These are phyloP conservation scores for Colletotrichum ledebouriae DNA, from an alignment of 2,329 filamentous ascomycete genomes.

Conservation along the genomic window DNA sequence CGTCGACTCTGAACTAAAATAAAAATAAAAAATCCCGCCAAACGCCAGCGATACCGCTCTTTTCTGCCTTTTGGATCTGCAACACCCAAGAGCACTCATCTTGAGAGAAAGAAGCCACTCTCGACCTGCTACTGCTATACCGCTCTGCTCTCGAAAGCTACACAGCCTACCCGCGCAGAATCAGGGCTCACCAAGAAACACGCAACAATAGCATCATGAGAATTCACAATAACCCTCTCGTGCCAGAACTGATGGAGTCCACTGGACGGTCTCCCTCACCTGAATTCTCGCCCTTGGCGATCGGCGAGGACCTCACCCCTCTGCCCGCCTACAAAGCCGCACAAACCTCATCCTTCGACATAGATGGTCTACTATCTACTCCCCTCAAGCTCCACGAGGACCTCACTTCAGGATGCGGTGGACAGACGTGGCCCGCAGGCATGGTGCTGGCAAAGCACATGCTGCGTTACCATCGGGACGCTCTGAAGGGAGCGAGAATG, in stretches of 20 bases:
- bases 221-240: slow-evolving; percentile 39
- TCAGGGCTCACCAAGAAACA: slow-evolving; percentile 5
- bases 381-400: slow-evolving; percentile 87
- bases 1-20: slow-evolving; percentile 29
- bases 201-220: slow-evolving; percentile 34
- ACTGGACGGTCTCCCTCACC: slow-evolving; percentile 57
- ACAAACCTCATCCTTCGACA: slow-evolving; percentile 67
- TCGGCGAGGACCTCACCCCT: slow-evolving; percentile 71
- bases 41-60: slow-evolving; percentile 36
- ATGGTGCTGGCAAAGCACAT: slow-evolving; percentile 90
- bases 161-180: not conserved
- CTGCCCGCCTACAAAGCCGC: slow-evolving; percentile 70
- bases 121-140: slow-evolving; percentile 3
- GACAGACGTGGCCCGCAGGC: slow-evolving; percentile 94
- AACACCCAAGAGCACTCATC: slow-evolving; percentile 17
- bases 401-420: slow-evolving; percentile 88
- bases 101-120: slow-evolving; percentile 1
- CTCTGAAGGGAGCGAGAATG: slow-evolving; percentile 78
- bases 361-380: slow-evolving; percentile 79
- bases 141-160: not conserved
- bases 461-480: slow-evolving; percentile 77
- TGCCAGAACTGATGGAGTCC: slow-evolving; percentile 33
- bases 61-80: slow-evolving; percentile 13
- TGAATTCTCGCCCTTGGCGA: slow-evolving; percentile 62
- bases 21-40: slow-evolving; percentile 19